Conservation (phyloP, 768 basidiomycete species). For the Russula foetens region DNA sequence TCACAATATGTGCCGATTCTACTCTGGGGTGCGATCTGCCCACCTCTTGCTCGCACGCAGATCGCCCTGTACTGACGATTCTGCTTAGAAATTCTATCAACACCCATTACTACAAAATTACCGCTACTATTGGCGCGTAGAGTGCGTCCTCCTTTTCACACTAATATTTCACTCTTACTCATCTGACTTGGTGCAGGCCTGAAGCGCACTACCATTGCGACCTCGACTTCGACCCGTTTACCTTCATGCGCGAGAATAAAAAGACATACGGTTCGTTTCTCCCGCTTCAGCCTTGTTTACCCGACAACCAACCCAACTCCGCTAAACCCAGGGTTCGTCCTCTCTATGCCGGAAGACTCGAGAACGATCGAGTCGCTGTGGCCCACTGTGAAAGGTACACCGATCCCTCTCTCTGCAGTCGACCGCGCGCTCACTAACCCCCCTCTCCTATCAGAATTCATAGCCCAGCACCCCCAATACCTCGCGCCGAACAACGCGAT, state of each 20-base stretch:
- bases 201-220: conserved; percentile 78
- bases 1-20: conserved; percentile 48
- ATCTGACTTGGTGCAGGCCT: conserved; percentile 38
- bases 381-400: conserved; percentile 56
- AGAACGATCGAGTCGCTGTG: conserved; percentile 78
- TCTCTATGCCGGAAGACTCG: conserved; percentile 69
- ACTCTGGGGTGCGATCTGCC: conserved; percentile 34
- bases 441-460: conserved; percentile 46
- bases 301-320: neutral
- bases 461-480: conserved; percentile 50
- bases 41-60: neutral
- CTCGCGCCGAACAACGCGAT: conserved; percentile 59
- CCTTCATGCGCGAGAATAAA: conserved; percentile 67
- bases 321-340: conserved; percentile 53
- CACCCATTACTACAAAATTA: conserved; percentile 70
- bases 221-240: conserved; percentile 54
- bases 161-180: neutral
- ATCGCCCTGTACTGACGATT: neutral
- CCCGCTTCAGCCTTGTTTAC: neutral
- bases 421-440: conserved; percentile 16
- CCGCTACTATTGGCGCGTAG: conserved; percentile 87
- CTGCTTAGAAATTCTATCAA: conserved; percentile 64
- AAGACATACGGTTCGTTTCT: conserved; percentile 64
- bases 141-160: conserved; percentile 40
- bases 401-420: neutral